Percentiles rank a stretch among this genome's conserved stretches.
phyloP scores from a whole-genome alignment of 768 basidiomycete genomes.

The Rhodotorula kratochvilovae region DNA sequence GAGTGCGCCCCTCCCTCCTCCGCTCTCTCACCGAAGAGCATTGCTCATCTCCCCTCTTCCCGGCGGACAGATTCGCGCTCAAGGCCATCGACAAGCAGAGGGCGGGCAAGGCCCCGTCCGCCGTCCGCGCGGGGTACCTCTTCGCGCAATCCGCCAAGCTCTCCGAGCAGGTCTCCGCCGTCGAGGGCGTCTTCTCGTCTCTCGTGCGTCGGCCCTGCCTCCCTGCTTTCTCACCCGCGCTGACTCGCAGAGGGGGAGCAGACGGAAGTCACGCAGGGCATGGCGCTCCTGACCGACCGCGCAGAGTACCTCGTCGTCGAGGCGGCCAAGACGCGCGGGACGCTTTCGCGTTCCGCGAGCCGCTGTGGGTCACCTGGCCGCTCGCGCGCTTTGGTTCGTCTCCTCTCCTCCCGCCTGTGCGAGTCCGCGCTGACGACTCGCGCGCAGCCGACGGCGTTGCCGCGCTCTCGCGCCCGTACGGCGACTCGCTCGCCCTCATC shows the following conservation, averaged over 20 bases:
- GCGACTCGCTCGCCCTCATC: conserved; percentile 31
- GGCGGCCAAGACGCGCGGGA: conserved; percentile 22
- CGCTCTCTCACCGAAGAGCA: neutral
- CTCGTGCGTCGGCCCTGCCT: conserved; percentile 18
- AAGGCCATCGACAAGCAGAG: conserved; percentile 14
- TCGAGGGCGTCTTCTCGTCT: conserved; percentile 24
- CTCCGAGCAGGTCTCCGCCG: conserved; percentile 29
- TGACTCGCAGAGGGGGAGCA: neutral
- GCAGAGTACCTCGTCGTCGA: conserved; percentile 31
- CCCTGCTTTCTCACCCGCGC: neutral
- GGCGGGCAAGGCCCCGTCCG: neutral
- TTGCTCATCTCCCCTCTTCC: neutral
- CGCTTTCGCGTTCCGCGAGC: conserved; percentile 32
- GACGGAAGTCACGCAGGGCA: neutral
- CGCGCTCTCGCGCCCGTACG: conserved; percentile 18
- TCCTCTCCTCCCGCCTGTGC: neutral
- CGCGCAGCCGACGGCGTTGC: conserved; percentile 28
- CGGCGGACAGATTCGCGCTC: conserved; percentile 7
- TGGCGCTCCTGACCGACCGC: conserved; percentile 24
- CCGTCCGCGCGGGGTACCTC: conserved; percentile 32
- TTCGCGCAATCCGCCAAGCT: conserved; percentile 32
- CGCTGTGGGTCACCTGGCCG: conserved; percentile 40
- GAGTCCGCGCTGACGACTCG: too few species aligned
- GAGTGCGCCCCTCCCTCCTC: conserved; percentile 15
- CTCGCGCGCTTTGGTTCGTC: conserved; percentile 34